Base-by-base conservation (phyloP, 2,329 filamentous ascomycete species). In the Claviceps lovelessii region DNA sequence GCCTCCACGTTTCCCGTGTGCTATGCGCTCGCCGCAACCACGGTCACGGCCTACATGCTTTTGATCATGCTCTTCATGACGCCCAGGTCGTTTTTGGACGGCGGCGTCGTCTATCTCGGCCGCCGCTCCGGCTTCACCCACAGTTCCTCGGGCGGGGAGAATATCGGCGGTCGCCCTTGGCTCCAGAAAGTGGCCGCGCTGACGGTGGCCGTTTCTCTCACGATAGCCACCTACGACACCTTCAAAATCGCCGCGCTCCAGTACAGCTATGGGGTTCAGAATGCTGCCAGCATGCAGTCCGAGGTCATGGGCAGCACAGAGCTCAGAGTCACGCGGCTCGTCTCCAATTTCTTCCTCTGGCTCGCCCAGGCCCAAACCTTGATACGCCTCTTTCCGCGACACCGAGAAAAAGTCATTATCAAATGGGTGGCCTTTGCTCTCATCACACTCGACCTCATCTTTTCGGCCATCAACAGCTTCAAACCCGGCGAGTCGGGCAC, bases 341-440 rank as follows among this genome's bases (percentile, higher is more conserved):
- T 98, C 59, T 97, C 91, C 19, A 90, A 95, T 69, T 90, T 93
- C 1, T 97, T 97, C 68, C 76, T 98, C 35, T 97, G 93, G 91
- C 81, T 98, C 44, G 93, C 93, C 1, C 93, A 98, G 70, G 91
- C 95, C 1, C 93, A 98, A 72, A 98, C 93, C 0, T 72, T 98
- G 56, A 97, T 97, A 62, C 86, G 93, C 53, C 76, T 98, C 1
- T 98, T 98, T 62, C 93, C 93, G 8, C 88, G 93, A 39, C 91
- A 97, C 65, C 88, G 94, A 64, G 93, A 98, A 71, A 97, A 97
- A 72, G 84, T 97, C 53, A 88, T 97, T 61, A 98, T 98, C 72
- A 97, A 97, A 72, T 98, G 91, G 91, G 89, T 91, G 17, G 93
- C 91, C 1, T 96, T 97, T 66, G 90, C 86, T 3, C 79, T 98